Evolutionary conservation across 2,329 filamentous ascomycete genomes (phyloP).

Genomic region (Colletotrichum tamarilloi): DNA sequence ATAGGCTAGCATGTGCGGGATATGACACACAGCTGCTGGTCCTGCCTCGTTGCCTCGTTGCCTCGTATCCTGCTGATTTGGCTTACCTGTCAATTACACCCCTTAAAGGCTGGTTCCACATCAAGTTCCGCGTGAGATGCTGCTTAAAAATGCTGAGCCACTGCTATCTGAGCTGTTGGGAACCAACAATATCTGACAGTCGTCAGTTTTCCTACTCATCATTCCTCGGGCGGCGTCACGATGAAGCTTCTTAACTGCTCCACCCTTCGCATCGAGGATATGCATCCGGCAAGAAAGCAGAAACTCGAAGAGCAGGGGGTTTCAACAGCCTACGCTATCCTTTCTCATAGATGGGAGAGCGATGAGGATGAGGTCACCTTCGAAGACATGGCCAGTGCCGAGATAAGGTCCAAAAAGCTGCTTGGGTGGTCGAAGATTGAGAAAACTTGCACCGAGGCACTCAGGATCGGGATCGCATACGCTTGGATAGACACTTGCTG

Average conservation of each 20-base stretch:
- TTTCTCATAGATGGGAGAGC: background rate
- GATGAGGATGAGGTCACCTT: background rate
- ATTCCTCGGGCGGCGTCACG: background rate
- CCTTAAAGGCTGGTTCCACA: no score
- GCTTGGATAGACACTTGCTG: constrained; percentile 12
- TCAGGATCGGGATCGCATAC: background rate
- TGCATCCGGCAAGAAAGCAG: no score
- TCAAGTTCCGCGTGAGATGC: no score
- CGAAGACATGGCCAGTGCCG: background rate
- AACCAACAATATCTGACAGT: no score
- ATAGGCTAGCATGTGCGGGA: no score
- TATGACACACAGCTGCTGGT: no score
- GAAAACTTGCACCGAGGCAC: background rate
- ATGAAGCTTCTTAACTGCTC: background rate
- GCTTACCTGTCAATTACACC: no score
- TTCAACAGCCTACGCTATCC: background rate
- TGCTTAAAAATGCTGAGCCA: rapidly evolving
- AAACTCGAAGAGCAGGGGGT: background rate
- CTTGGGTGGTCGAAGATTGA: background rate
- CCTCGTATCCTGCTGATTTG: no score
- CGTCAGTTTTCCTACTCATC: no score
- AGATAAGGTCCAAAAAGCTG: background rate
- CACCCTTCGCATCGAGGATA: background rate
- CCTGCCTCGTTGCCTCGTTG: no score
- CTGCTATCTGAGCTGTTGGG: no score